Base-by-base conservation (phyloP, 108 stramenopile species). In the Nannochloropsis salina region DNA sequence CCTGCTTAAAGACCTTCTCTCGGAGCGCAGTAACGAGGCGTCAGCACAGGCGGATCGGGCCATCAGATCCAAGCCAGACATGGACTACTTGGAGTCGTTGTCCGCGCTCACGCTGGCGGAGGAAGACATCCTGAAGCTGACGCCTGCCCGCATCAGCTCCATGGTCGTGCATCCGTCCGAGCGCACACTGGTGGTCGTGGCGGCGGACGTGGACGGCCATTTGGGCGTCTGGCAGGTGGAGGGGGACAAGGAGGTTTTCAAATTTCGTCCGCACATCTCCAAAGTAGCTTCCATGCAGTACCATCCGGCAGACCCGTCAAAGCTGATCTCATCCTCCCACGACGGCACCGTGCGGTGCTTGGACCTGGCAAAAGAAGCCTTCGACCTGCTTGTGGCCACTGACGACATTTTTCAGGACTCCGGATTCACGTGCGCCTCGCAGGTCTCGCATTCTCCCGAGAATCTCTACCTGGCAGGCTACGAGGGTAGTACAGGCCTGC, bases 161-260 rank as follows among this genome's bases (percentile, higher is more conserved):
- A 43, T 86, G n/a, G 82, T 43, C 21, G 40, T 86, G 83, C 86
- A 86, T 83, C 86, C 86, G 11, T 51, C 45, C 18, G 44, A 31
- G 20, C 42, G 41, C 5, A 83, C 45, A 15, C 20, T 84, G 42
- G 40, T 86, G 41, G 86, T 42, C 31, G 45, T 41, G 21, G 86
- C 80, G 41, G 82, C 82, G 18, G 86, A 86, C 83, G 83, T 83
- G 40, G 42, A n/a, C 42, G 86, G 86, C 2, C 21, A 80, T 18
- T 42, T 86, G 45, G 42, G 80, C 10, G 22, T 86, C 20, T 86
- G 86, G 86, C 82, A 83, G 41, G 86, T 86, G 83, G 44, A 84
- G 12, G 42, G 44, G 41, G 86, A 21, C 9, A 42, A 82, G 22
- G 80, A 82, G 21, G 81, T 86, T 15, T 83, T 83, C 31, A 18